Evolutionary conservation across 2,329 filamentous ascomycete species (phyloP).

Genomic region (Amauroascus verrucosus): DNA sequence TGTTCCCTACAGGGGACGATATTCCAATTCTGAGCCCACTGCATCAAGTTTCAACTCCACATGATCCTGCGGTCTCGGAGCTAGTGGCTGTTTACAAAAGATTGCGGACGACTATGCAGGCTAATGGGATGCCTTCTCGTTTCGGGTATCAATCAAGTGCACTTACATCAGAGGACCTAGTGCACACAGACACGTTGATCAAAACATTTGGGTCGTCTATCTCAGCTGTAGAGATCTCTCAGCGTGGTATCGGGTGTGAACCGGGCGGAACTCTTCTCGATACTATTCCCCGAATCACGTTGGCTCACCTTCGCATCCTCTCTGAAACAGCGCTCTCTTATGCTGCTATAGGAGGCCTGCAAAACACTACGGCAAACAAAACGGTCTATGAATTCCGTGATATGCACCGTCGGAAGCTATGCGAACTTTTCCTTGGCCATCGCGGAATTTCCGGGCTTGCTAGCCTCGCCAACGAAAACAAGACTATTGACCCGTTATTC

Average conservation of each 20-base stretch:
- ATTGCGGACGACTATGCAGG: slow-evolving; percentile 45
- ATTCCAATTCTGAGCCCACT: slow-evolving; percentile 24
- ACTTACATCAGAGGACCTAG: slow-evolving; percentile 38
- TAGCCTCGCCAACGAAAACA: slow-evolving; percentile 28
- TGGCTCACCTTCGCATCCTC: slow-evolving; percentile 80
- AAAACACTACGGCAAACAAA: slow-evolving; percentile 48
- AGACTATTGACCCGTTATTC: slow-evolving; percentile 31
- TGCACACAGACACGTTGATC: slow-evolving; percentile 36
- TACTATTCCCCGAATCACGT: slow-evolving; percentile 68
- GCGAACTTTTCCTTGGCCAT: slow-evolving; percentile 60
- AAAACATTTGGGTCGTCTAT: slow-evolving; percentile 68
- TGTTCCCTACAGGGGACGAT: slow-evolving; percentile 31
- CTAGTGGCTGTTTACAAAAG: slow-evolving; percentile 48
- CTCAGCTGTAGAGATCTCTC: slow-evolving; percentile 78
- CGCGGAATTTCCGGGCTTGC: slow-evolving; percentile 28
- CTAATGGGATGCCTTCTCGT: slow-evolving; percentile 41
- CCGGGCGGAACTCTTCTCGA: slow-evolving; percentile 66
- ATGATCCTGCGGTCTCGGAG: slow-evolving; percentile 35
- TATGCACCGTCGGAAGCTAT: slow-evolving; percentile 59
- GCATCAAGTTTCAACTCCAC: slow-evolving; percentile 21
- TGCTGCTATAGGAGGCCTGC: slow-evolving; percentile 62
- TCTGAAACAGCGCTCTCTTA: slow-evolving; percentile 84
- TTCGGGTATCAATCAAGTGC: slow-evolving; percentile 37
- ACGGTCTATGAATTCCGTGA: slow-evolving; percentile 59
- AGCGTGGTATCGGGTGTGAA: slow-evolving; percentile 69